Evolutionary conservation across 768 basidiomycete species (phyloP), one percentile per base, ranked within the genome.

Genomic region (Gloeophyllum trabeum): DNA sequence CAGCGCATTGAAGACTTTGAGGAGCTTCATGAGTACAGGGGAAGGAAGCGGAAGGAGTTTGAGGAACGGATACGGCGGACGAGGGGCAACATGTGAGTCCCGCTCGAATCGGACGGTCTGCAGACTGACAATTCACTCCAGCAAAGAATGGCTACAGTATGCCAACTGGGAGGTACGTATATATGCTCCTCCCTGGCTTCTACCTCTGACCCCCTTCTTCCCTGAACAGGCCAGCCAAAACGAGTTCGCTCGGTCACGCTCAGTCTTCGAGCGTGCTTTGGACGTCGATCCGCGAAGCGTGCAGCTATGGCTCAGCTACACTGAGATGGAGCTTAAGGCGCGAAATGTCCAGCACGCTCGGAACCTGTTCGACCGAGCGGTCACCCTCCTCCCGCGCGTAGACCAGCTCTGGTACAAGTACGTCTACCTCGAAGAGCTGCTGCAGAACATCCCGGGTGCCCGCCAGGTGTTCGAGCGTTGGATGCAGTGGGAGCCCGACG

Each of bases 401-500:
- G 93, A 99, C 59, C 86, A 94, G 56, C 73, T 99, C 5, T 98
- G 96, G 96, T 98, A 98, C 75, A 97, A 97, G 61, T 99, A 97
- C 43, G 94, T 99, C 45, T 97, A 96, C 61, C 77, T 99, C 42
- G 96, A 99, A 57, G 96, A 99, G 58, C 75, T 99, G 2, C 74
- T 99, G 10, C 85, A 93, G 53, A 98, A 99, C 55, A 82, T 99
- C 24, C 79, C 93, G 1, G 96, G 96, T 28, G 92, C 93, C 1
- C 80, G 96, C 6, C 94, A 98, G 57, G 90, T 98, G 43, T 99
- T 98, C 48, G 96, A 99, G 61, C 76, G 96, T 36, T 99, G 96
- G 96, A 94, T 98, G 91, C 77, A 89, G 50, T 98, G 96, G 96
- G 96, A 98, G 58, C 96, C 96, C 1, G 93, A 98, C 53, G 96